Conservation (phyloP, 768 basidiomycete genomes). For the Tulasnella sp. region DNA sequence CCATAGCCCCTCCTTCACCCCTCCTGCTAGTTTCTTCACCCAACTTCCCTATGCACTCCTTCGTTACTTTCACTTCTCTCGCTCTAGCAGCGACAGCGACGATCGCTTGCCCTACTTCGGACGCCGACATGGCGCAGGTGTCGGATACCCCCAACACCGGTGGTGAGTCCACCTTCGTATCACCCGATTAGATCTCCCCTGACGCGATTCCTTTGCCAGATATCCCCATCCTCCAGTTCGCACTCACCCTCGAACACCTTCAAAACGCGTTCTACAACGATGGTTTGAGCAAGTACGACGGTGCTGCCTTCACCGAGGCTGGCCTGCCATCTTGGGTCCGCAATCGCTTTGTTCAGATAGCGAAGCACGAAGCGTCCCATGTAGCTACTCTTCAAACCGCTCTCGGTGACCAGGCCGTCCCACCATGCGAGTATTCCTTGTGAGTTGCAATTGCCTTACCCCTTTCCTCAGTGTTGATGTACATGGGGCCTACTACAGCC, state of each 20-base stretch:
- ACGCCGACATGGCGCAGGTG: too few species aligned
- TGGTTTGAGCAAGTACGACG: conserved; percentile 32
- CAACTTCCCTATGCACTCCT: too few species aligned
- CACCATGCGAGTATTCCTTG: conserved; percentile 53
- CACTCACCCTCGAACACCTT: conserved; percentile 17
- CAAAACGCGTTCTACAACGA: conserved; percentile 16
- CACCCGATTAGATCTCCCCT: neutral
- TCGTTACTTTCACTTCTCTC: neutral
- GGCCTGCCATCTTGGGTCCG: conserved; percentile 36
- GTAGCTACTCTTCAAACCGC: conserved; percentile 38
- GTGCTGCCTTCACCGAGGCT: conserved; percentile 33
- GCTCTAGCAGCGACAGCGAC: neutral
- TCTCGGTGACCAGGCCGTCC: conserved; percentile 34
- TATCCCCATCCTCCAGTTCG: conserved; percentile 6
- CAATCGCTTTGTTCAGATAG: conserved; percentile 40
- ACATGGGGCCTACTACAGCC: conserved; percentile 23
- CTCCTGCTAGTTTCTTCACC: too few species aligned
- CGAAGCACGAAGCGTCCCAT: conserved; percentile 43
- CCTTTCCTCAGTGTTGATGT: neutral
- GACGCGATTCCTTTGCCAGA: neutral
- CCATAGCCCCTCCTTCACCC: too few species aligned
- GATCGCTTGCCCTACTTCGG: neutral
- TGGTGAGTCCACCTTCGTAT: neutral
- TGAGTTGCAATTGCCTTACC: conserved; percentile 20
- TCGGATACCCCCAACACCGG: conserved; percentile 1